phyloP scores from a whole-genome alignment of 2,329 filamentous ascomycete species.

The Hypoxylon sp. region DNA sequence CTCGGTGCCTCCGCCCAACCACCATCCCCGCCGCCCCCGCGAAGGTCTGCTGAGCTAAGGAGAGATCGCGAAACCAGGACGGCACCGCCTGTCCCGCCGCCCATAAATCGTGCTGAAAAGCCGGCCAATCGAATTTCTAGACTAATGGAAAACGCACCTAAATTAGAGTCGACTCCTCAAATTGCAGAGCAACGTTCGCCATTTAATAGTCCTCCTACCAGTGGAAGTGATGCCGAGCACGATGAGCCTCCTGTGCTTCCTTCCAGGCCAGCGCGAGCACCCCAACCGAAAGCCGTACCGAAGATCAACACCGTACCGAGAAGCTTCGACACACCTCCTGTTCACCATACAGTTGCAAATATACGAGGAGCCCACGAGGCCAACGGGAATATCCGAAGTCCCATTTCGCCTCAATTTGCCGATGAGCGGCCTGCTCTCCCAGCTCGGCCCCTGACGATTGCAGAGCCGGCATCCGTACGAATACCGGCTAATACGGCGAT shows the following conservation, averaged over 20 bases:
- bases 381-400: conserved; percentile 50
- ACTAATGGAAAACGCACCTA: conserved; percentile 42
- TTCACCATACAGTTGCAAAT: conserved; percentile 58
- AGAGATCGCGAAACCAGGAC: conserved; percentile 56
- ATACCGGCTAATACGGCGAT: conserved; percentile 42
- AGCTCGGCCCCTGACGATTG: conserved; percentile 54
- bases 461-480: conserved; percentile 45
- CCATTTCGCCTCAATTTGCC: conserved; percentile 52
- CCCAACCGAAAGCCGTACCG: conserved; percentile 45
- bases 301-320: conserved; percentile 48
- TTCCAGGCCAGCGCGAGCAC: conserved; percentile 58
- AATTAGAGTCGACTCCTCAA: conserved; percentile 49
- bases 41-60: conserved; percentile 67
- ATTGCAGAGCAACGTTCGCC: conserved; percentile 69
- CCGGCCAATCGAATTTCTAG: conserved; percentile 67
- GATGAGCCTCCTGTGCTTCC: conserved; percentile 60
- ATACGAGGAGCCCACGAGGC: conserved; percentile 55
- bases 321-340: conserved; percentile 61
- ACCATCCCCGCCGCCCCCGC: conserved; percentile 70
- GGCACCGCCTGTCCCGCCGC: conserved; percentile 67
- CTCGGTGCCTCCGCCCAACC: conserved; percentile 58
- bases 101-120: conserved; percentile 83
- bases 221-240: too few species aligned
- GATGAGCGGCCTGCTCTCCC: conserved; percentile 61
- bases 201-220: conserved; percentile 84